These are phyloP conservation scores for Globisporangium abappressorium DNA, from an alignment of 352 stramenopile genomes.

Conservation along the genomic window DNA sequence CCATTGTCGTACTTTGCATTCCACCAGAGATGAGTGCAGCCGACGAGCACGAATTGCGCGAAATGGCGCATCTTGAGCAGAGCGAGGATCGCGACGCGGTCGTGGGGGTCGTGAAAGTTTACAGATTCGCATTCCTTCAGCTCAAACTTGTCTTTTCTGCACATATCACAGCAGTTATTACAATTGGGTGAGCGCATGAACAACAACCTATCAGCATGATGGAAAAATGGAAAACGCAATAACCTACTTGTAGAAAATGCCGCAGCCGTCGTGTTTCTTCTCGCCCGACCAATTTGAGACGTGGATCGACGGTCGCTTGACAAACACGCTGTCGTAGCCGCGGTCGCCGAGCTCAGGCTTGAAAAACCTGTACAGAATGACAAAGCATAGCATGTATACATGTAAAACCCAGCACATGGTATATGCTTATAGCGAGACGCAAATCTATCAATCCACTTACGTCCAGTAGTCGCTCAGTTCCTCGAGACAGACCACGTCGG, in stretches of 20 bases:
- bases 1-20: slow-evolving; percentile 65
- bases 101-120: slow-evolving; percentile 85
- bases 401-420: background rate
- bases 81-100: slow-evolving; percentile 81
- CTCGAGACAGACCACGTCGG: slow-evolving; percentile 82
- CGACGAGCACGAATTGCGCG: slow-evolving; percentile 76
- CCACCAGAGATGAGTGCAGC: slow-evolving; percentile 86
- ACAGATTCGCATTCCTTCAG: slow-evolving; percentile 83
- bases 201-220: background rate
- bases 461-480: slow-evolving; percentile 89
- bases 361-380: slow-evolving; percentile 53
- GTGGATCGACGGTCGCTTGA: slow-evolving; percentile 84
- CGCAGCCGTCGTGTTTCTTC: slow-evolving; percentile 86
- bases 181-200: background rate
- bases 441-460: slow-evolving; percentile 29
- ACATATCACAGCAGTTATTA: background rate
- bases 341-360: slow-evolving; percentile 66
- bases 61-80: slow-evolving; percentile 83
- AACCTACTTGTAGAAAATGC: slow-evolving; percentile 85
- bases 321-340: slow-evolving; percentile 84
- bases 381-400: background rate
- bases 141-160: slow-evolving; percentile 82
- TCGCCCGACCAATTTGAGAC: slow-evolving; percentile 85
- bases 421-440: background rate
- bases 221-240: background rate